A percentile compares a stretch with the other conserved stretches of the same genome.
phyloP scores from a whole-genome alignment of 225 moss, liverwort and hornwort genomes.

The Antitrichia curtipendula region DNA sequence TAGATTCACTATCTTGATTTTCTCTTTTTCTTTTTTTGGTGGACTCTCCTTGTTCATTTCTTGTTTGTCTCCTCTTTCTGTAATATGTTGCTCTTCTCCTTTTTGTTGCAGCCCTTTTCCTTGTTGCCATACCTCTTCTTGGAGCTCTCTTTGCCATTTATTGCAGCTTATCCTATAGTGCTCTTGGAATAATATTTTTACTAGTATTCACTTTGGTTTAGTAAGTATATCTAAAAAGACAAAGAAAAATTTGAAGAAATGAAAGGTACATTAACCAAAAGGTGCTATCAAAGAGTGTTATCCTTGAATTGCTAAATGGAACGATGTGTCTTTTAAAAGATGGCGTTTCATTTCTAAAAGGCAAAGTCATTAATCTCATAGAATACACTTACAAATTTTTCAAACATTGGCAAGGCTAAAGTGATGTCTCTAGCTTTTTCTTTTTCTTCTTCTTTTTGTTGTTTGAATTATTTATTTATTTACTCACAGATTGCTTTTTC shows the following conservation, averaged over 20 bases:
- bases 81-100: neutral
- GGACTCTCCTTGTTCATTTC: neutral
- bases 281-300: neutral
- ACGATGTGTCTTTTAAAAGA: conserved; percentile 8
- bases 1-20: neutral
- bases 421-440: neutral
- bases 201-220: neutral
- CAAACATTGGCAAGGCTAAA: neutral
- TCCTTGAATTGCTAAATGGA: neutral
- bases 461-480: neutral
- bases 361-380: neutral
- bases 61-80: neutral
- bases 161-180: neutral
- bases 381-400: neutral
- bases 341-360: conserved; percentile 7
- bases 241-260: neutral
- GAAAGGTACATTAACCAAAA: neutral
- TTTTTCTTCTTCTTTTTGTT: neutral
- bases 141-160: conserved; percentile 9
- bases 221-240: neutral
- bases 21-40: neutral
- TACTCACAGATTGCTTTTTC: neutral
- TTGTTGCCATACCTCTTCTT: neutral
- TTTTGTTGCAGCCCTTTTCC: neutral
- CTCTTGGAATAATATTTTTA: too few relatives aligned